Base-by-base conservation (phyloP, 2,329 filamentous ascomycete genomes). In the Pleomassaria siparia region DNA sequence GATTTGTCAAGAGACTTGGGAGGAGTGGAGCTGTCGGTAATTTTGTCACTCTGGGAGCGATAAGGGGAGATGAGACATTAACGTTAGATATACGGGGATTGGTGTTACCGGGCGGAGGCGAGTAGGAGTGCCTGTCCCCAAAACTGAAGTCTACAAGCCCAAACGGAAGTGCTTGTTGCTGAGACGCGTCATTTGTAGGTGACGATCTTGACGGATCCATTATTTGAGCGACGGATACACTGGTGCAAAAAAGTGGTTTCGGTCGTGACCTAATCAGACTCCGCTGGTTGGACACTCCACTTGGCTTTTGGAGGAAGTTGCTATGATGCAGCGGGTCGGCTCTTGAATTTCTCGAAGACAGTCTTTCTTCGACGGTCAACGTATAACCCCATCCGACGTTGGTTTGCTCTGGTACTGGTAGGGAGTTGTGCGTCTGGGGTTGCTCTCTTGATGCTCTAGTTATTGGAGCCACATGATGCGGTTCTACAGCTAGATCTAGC, bases 11-110 rank as follows among this genome's bases (percentile, higher is more conserved):
- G 2, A 57, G 33, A 33, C 43, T 56, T 11, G 49, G 32, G 11
- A 59, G 44, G 12, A 47, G 29, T 20, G 56, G 55, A 64, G 65
- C 44, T 56, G 56, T 53, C 46, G 56, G 43, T 12, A 63, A 40
- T 20, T 57, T 52, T 47, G 43, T 66, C 48, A 44, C 62, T 50
- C 55, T 66, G 13, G 59, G 69, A 49, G 58, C 57, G 4, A 52
- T 15, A 13, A 48, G 54, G 4, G 64, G 56, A 8, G 63, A 62
- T 4, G 64, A 63, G 20, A 66, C 53, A 24, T 52, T 51, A 26
- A 59, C 49, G 0, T 60, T 50, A 39, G 47, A 63, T 10, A 60
- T 49, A 5, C 62, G 33, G 67, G 62, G 22, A 76, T 81, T 0
- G 40, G 41, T 21, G 16, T 30, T n/a, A n/a, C n/a, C 40, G 12